Conservation (phyloP, 1,284 basidiomycete species). For the Exobasidium cylindrosporum region DNA sequence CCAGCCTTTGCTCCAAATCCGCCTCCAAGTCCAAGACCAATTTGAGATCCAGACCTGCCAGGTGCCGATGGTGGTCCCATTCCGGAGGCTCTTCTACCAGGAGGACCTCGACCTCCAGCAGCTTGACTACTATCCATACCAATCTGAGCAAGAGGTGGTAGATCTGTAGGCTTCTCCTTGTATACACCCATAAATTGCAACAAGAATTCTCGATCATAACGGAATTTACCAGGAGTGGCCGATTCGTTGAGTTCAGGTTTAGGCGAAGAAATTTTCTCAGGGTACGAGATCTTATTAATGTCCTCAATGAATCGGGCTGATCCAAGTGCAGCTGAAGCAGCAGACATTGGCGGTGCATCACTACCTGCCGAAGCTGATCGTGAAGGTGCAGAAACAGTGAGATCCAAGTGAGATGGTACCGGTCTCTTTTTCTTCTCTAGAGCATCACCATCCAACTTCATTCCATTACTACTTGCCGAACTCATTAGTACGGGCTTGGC, state of each 20-base stretch:
- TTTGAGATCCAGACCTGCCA: conserved; percentile 25
- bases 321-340: conserved; percentile 35
- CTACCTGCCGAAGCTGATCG: not conserved
- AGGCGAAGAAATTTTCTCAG: conserved; percentile 78
- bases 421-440: conserved; percentile 45
- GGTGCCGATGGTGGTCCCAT: conserved; percentile 44
- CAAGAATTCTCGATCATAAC: conserved; percentile 96
- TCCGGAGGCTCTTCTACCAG: conserved; percentile 37
- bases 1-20: conserved; percentile 38
- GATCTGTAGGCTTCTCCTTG: conserved; percentile 85
- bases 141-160: conserved; percentile 85
- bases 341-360: conserved; percentile 30
- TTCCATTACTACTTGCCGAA: conserved; percentile 22
- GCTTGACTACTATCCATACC: conserved; percentile 61
- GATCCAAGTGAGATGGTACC: conserved; percentile 10
- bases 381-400: conserved; percentile 12
- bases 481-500: conserved; percentile 41
- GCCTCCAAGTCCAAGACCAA: conserved; percentile 44
- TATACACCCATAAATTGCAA: conserved; percentile 95
- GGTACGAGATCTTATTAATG: conserved; percentile 75
- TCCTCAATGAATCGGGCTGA: conserved; percentile 71
- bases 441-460: conserved; percentile 46
- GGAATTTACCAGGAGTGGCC: conserved; percentile 81
- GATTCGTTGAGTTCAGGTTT: conserved; percentile 78
- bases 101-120: conserved; percentile 26